These are phyloP conservation scores for Candida piceae DNA, from an alignment of 805 yeast genomes.

Conservation along the genomic window DNA sequence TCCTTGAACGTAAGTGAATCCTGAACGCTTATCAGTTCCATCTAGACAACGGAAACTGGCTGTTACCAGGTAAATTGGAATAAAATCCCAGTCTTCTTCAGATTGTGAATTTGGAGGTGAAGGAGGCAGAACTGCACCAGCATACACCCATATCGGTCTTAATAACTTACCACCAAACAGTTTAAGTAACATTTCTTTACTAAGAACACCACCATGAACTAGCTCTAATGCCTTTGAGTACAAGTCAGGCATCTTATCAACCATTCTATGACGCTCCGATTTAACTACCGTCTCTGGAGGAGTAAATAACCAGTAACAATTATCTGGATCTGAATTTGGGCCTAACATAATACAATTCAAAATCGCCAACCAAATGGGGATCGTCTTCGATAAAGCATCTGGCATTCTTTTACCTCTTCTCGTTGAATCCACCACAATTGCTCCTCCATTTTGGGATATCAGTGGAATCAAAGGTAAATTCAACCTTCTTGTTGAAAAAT, in stretches of 20 bases:
- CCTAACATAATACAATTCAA: slow-evolving; percentile 51
- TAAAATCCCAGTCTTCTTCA: slow-evolving; percentile 26
- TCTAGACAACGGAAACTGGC: slow-evolving; percentile 60
- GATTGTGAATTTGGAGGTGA: slow-evolving; percentile 12
- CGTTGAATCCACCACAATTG: slow-evolving; percentile 75
- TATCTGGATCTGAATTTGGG: slow-evolving; percentile 24
- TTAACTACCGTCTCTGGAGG: slow-evolving; percentile 51
- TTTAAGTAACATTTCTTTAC: slow-evolving; percentile 27
- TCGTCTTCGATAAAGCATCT: slow-evolving; percentile 79
- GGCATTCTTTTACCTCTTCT: slow-evolving; percentile 82
- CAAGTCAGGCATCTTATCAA: slow-evolving; percentile 41
- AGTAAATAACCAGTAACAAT: slow-evolving; percentile 29
- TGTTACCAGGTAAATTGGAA: slow-evolving; percentile 49
- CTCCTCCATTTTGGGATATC: slow-evolving; percentile 39
- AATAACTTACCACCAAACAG: slow-evolving; percentile 44
- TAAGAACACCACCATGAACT: slow-evolving; percentile 26
- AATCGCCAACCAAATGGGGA: slow-evolving; percentile 91
- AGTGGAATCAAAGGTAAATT: slow-evolving; percentile 65
- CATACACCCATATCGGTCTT: slow-evolving; percentile 67
- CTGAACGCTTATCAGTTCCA: slow-evolving; percentile 43
- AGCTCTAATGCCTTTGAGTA: slow-evolving; percentile 36
- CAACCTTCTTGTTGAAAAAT: slow-evolving; percentile 65
- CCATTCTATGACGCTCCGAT: slow-evolving; percentile 53
- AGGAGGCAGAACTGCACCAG: slow-evolving; percentile 32
- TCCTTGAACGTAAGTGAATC: slow-evolving; percentile 75